phyloP scores from a whole-genome alignment of 108 stramenopile genomes.

The Nitzschia sp. region DNA sequence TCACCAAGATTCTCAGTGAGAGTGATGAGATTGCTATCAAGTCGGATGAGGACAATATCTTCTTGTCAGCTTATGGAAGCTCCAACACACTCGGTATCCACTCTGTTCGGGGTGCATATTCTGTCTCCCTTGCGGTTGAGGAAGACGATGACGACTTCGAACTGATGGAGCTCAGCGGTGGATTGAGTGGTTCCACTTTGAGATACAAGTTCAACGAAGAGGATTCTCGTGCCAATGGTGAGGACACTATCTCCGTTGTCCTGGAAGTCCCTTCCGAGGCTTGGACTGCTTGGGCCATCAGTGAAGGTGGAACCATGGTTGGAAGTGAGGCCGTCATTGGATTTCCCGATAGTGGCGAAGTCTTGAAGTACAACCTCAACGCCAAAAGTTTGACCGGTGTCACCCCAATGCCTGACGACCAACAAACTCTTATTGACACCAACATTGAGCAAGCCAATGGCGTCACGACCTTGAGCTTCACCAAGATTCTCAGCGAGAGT shows the following conservation, averaged over 20 bases:
- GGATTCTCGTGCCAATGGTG: slow-evolving; percentile 9
- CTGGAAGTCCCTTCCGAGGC: slow-evolving; percentile 15
- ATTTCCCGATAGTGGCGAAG: slow-evolving; percentile 34
- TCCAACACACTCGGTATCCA: slow-evolving; percentile 44
- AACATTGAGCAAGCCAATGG: slow-evolving; percentile 34
- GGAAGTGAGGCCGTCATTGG: slow-evolving; percentile 54
- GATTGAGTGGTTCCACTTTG: slow-evolving; percentile 12
- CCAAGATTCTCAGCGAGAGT: slow-evolving; percentile 47
- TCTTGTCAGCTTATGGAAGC: slow-evolving; percentile 43
- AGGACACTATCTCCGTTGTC: slow-evolving; percentile 20
- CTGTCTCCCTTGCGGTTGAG: background rate
- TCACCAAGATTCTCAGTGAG: slow-evolving; percentile 54
- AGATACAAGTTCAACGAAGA: slow-evolving; percentile 1
- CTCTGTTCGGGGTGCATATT: slow-evolving; percentile 14
- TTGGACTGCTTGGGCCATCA: slow-evolving; percentile 42
- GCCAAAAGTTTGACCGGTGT: slow-evolving; percentile 25
- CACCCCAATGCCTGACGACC: slow-evolving; percentile 19
- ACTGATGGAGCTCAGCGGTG: slow-evolving; percentile 8
- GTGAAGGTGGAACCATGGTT: slow-evolving; percentile 39
- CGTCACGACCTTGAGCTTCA: slow-evolving; percentile 51
- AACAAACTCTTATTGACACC: slow-evolving; percentile 51
- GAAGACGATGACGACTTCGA: background rate
- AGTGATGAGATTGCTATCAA: slow-evolving; percentile 38
- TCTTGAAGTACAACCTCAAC: slow-evolving; percentile 47
- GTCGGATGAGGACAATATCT: slow-evolving; percentile 25